Conservation (phyloP, 305 asterid genomes). For the Solanum aculeatissimum region DNA sequence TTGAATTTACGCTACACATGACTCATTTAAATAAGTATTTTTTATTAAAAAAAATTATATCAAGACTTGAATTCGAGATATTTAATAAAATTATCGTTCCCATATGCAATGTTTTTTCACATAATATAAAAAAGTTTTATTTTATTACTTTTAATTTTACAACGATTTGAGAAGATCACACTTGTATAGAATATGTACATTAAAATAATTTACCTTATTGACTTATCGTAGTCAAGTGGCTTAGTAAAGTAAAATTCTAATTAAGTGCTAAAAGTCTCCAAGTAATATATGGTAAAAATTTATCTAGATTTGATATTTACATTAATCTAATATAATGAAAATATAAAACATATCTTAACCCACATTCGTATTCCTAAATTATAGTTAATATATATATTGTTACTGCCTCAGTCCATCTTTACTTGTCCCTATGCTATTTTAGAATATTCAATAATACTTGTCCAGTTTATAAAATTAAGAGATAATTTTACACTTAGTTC, state of each 20-base stretch:
- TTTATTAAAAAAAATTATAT: too few relatives aligned
- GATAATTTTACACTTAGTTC: too few relatives aligned
- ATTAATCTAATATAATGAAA: neutral
- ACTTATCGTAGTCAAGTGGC: neutral
- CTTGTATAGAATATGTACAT: neutral
- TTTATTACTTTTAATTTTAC: neutral
- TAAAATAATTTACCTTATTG: neutral
- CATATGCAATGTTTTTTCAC: neutral
- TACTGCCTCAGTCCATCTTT: too few relatives aligned
- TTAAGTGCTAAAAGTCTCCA: neutral
- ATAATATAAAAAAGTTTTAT: neutral
- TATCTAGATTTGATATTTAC: neutral
- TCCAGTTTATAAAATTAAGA: too few relatives aligned
- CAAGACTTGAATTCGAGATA: accelerated
- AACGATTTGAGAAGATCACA: neutral
- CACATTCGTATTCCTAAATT: neutral
- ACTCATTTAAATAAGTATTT: accelerated
- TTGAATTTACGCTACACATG: accelerated
- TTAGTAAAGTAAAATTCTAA: neutral
- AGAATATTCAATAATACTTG: too few relatives aligned
- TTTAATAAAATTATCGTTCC: too few relatives aligned
- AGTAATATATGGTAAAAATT: neutral
- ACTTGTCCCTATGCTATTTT: too few relatives aligned
- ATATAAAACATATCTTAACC: neutral
- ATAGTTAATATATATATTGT: neutral